Evolutionary conservation across 2,329 filamentous ascomycete species (phyloP).

Genomic region (Pestalotiopsis sp.): DNA sequence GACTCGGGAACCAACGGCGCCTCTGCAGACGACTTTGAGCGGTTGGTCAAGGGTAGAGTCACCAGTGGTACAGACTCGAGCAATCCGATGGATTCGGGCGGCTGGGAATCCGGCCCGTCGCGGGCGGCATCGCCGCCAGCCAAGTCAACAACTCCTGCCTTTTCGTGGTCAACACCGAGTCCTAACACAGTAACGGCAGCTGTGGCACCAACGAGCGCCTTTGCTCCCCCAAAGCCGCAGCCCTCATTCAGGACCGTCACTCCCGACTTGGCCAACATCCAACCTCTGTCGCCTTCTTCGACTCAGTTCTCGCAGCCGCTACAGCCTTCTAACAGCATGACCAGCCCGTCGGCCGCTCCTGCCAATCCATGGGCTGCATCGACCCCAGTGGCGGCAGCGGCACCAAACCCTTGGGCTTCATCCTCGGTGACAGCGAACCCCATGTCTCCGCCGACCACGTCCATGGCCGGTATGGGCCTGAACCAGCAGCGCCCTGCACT

Average conservation of each 20-base stretch:
- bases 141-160: conserved; percentile 49
- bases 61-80: conserved; percentile 32
- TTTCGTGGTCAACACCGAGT: conserved; percentile 67
- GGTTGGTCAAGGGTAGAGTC: conserved; percentile 78
- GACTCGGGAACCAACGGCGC: conserved; percentile 51
- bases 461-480: conserved; percentile 53
- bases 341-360: conserved; percentile 42
- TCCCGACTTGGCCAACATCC: conserved; percentile 59
- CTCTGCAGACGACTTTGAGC: conserved; percentile 79
- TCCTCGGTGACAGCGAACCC: conserved; percentile 34
- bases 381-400: conserved; percentile 35
- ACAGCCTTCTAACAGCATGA: conserved; percentile 41
- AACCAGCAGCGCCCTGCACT: conserved; percentile 43
- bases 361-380: conserved; percentile 53
- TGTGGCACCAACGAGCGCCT: conserved; percentile 32
- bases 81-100: conserved; percentile 43
- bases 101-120: conserved; percentile 48
- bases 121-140: conserved; percentile 36
- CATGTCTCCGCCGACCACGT: conserved; percentile 33
- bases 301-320: conserved; percentile 68
- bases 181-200: conserved; percentile 37
- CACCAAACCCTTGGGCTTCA: conserved; percentile 53
- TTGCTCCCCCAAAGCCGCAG: conserved; percentile 36
- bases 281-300: conserved; percentile 57
- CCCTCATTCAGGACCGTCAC: conserved; percentile 59